These are phyloP conservation scores for Platismatia glauca DNA, from an alignment of 495 filamentous ascomycete species.

Conservation along the genomic window DNA sequence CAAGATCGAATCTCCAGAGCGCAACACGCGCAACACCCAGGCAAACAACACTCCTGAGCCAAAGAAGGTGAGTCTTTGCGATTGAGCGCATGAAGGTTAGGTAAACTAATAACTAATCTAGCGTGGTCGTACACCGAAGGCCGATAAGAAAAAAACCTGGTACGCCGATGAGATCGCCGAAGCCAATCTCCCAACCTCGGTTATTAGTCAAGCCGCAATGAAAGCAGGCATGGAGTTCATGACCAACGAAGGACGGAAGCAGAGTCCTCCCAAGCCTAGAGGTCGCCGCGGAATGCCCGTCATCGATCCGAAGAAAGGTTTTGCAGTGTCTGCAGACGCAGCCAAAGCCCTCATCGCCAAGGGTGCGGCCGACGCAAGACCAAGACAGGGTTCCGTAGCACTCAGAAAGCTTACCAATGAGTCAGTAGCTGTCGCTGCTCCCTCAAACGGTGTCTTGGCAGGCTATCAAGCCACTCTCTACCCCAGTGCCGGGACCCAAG, in stretches of 20 bases:
- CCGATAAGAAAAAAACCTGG: conserved; percentile 5
- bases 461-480: neutral
- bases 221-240: conserved; percentile 1
- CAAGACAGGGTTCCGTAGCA: neutral
- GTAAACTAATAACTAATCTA: neutral
- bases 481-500: neutral
- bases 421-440: neutral
- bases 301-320: conserved; percentile 5
- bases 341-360: conserved; percentile 1
- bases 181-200: conserved; percentile 7
- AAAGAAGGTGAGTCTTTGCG: neutral
- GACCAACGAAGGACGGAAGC: neutral
- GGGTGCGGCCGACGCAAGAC: neutral
- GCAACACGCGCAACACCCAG: neutral
- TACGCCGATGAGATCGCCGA: conserved; percentile 5
- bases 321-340: neutral
- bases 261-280: neutral
- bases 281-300: conserved; percentile 1
- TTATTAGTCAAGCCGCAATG: conserved; percentile 1
- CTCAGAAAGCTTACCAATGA: neutral
- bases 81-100: neutral
- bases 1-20: neutral
- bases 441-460: neutral
- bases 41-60: neutral
- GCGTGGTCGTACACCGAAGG: neutral